Base-by-base conservation (phyloP, 805 yeast genomes). In the Scheffersomyces lignosus region DNA sequence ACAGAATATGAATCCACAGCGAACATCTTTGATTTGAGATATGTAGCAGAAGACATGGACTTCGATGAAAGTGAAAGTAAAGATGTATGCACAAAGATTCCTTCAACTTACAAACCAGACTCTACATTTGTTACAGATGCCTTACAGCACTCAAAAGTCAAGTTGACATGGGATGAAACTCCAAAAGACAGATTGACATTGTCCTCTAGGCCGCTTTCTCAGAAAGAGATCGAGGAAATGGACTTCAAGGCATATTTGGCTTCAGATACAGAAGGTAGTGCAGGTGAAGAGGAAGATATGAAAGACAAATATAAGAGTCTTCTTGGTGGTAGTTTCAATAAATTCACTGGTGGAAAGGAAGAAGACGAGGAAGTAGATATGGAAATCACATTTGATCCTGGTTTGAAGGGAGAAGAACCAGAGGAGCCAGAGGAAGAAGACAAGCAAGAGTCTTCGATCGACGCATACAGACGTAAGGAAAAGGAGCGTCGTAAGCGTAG, bases 91-190 rank as follows among this genome's bases (percentile, higher is more conserved):
- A 64, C 67, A 15, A 77, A 77, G 44, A 66, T 89, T 6, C 96
- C 98, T 5, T 64, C 80, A 2, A 77, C 77, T 33, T 93, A 93
- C 62, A 81, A 79, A 48, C 99, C 99, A 14, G 71, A 71, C 36
- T 54, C 70, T 2, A 70, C 74, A 7, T 93, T 93, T 60, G 86
- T 87, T 20, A 93, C 99, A 3, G 97, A 87, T 64, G 99, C 99
- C 0, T 71, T 93, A 41, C 96, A 93, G 58, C 96, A 89, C 56
- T 90, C 98, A 12, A 93, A 90, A 54, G 99, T 93, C 33, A 90
- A 87, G 60, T 72, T 93, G 48, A 90, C 98, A 0, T 93, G 99
- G 99, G 99, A 93, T 62, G 98, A 91, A 65, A 95, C 98, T 0
- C 98, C 99, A 5, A 83, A 81, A 40, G 97, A 89, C 53, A 78